A percentile compares a stretch with the other conserved stretches of the same genome.
Evolutionary conservation across 1,284 basidiomycete species (phyloP).

Genomic region (Ustilago lituana): DNA sequence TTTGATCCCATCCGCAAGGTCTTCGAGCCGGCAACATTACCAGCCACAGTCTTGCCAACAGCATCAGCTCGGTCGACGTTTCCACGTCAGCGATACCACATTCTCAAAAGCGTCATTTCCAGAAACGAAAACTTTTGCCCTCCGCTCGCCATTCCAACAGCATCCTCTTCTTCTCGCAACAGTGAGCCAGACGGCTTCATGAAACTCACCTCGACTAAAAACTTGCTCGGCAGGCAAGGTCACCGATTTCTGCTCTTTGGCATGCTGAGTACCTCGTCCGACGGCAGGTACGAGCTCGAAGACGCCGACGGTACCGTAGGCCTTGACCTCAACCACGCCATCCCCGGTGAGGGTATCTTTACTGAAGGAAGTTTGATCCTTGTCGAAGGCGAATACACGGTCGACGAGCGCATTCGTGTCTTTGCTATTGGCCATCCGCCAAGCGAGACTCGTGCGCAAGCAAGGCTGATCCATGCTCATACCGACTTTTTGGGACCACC

Average conservation of each 20-base stretch:
- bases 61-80: slow-evolving; percentile 45
- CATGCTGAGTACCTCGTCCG: slow-evolving; percentile 87
- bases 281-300: slow-evolving; percentile 89
- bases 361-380: slow-evolving; percentile 95
- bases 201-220: slow-evolving; percentile 90
- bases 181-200: slow-evolving; percentile 48
- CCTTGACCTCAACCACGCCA: slow-evolving; percentile 84
- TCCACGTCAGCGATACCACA: slow-evolving; percentile 54
- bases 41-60: slow-evolving; percentile 46
- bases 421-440: slow-evolving; percentile 97
- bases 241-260: slow-evolving; percentile 92
- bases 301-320: slow-evolving; percentile 91
- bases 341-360: slow-evolving; percentile 91
- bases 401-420: slow-evolving; percentile 86
- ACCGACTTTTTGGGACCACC: slow-evolving; percentile 78
- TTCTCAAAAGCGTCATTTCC: slow-evolving; percentile 57
- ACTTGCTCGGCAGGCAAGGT: slow-evolving; percentile 88
- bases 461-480: slow-evolving; percentile 37
- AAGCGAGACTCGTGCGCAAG: slow-evolving; percentile 53
- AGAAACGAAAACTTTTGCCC: slow-evolving; percentile 66
- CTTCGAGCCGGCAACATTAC: slow-evolving; percentile 72
- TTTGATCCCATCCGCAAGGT: slow-evolving; percentile 85
- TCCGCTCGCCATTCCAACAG: slow-evolving; percentile 48
- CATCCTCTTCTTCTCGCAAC: slow-evolving; percentile 7
- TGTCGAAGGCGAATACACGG: slow-evolving; percentile 94